Percentiles rank a stretch among this genome's conserved stretches.
phyloP scores from a whole-genome alignment of 2,329 filamentous ascomycete species.

The Ophiostoma novo-ulmi region DNA sequence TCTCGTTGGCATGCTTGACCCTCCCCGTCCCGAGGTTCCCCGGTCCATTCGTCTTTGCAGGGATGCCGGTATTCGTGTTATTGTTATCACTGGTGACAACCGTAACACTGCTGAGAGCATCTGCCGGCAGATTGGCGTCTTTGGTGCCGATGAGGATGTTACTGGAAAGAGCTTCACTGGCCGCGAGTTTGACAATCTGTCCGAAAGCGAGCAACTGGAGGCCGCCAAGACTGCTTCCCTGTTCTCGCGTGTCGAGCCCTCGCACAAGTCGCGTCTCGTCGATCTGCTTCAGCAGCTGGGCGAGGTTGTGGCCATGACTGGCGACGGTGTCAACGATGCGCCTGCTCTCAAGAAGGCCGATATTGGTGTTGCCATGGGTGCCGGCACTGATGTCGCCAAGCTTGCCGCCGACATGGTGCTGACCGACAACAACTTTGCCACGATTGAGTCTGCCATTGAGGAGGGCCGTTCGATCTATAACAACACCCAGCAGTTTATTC shows the following conservation, averaged over 20 bases:
- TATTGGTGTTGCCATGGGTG: constrained; percentile 98
- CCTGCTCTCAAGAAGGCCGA: constrained; percentile 97
- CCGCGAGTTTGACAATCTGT: constrained; percentile 85
- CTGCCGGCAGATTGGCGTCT: constrained; percentile 94
- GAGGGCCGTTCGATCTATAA: constrained; percentile 98
- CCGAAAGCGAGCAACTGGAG: constrained; percentile 69
- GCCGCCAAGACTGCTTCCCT: constrained; percentile 81
- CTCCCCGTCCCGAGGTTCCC: constrained; percentile 86
- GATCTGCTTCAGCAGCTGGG: constrained; percentile 89
- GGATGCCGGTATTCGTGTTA: constrained; percentile 88
- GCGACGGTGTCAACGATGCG: constrained; percentile 96
- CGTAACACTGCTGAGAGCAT: constrained; percentile 96
- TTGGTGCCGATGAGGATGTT: constrained; percentile 67
- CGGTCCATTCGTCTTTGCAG: constrained; percentile 82
- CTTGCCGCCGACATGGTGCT: constrained; percentile 98
- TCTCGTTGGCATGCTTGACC: constrained; percentile 93
- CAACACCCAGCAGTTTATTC: constrained; percentile 99
- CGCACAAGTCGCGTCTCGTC: constrained; percentile 95
- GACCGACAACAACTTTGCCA: constrained; percentile 97
- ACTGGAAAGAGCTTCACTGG: constrained; percentile 92
- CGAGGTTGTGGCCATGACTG: constrained; percentile 98
- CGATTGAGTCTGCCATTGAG: constrained; percentile 91
- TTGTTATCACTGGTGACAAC: constrained; percentile 98
- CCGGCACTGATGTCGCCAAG: constrained; percentile 94
- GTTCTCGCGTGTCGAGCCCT: constrained; percentile 93